Percentiles rank a stretch among this genome's conserved stretches.
These are phyloP conservation scores for Hypholoma fasciculare DNA, from an alignment of 768 basidiomycete genomes.

Conservation along the genomic window DNA sequence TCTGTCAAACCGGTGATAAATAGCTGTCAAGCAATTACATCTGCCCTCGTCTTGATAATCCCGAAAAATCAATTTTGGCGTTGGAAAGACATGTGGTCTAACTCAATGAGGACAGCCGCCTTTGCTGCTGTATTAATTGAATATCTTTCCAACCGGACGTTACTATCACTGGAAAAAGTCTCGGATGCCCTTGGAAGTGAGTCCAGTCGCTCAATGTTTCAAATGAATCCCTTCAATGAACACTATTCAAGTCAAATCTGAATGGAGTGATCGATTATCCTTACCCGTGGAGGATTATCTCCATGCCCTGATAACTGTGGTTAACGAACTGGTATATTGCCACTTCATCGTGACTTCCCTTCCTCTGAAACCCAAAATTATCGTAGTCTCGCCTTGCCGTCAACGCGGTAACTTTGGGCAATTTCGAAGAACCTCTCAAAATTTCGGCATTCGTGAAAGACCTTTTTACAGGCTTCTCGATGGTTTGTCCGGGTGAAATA, in stretches of 20 bases:
- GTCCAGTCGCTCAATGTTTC: constrained; percentile 19
- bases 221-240: no score
- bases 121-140: constrained; percentile 67
- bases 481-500: constrained; percentile 43
- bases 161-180: constrained; percentile 56
- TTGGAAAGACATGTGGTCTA: constrained; percentile 84
- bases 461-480: constrained; percentile 80
- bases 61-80: constrained; percentile 79
- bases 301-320: constrained; percentile 73
- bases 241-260: constrained; percentile 53
- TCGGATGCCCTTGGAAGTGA: constrained; percentile 66
- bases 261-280: constrained; percentile 66
- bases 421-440: constrained; percentile 76
- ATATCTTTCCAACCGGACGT: constrained; percentile 58
- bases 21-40: constrained; percentile 51
- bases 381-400: constrained; percentile 74
- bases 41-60: constrained; percentile 55
- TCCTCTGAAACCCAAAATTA: background rate
- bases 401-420: constrained; percentile 79
- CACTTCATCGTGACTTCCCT: background rate
- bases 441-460: constrained; percentile 83
- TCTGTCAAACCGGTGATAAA: constrained; percentile 54
- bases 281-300: constrained; percentile 79
- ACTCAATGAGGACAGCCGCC: constrained; percentile 63
- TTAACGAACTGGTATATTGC: constrained; percentile 72